Evolutionary conservation across 768 basidiomycete genomes (phyloP), one percentile per base, ranked within the genome.

Genomic region (Paxillus rubicundulus): DNA sequence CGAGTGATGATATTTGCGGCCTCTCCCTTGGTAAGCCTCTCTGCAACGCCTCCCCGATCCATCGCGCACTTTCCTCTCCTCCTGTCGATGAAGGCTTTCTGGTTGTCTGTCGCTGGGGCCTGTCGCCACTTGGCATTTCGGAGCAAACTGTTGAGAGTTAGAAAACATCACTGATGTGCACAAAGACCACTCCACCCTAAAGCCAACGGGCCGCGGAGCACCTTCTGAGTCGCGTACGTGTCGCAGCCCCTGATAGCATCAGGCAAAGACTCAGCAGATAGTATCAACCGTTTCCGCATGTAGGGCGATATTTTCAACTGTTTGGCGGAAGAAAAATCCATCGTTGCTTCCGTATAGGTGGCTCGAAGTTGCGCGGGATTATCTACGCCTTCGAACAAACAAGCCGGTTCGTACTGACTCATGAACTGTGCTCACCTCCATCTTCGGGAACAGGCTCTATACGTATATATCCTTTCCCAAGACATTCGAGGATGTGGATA

Each of bases 1-100:
- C 90, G 83, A 20, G 83, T 83, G 54, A 94, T 87, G 41, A 92
- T 83, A 57, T 85, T 84, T 0, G 85, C 86, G 27, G 90, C 89
- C 56, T 88, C 78, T 2, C 92, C 92, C 66, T 89, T 92, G 1
- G 82, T 91, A 59, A 94, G 61, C 0, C 52, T 68, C 41, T 61
- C 62, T n/a, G 52, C 62, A 16, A 56, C 50, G 9, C 54, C 47
- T n/a, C 57, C 55, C 45, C 37, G 54, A 44, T 57, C 50, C 50
- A 63, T 41, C 45, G 57, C 55, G 56, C 73, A 53, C 37, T 56
- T 69, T 40, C 67, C 63, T 74, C 80, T 81, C 33, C 84, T 74
- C 58, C 81, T 85, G 8, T 61, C 58, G 37, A 92, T 69, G 21
- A 86, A 72, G 2, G 68, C 58, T 58, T 79, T 82, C 61, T 92